Evolutionary conservation across 2,329 filamentous ascomycete genomes (phyloP).

Genomic region (Hysterium pulicare): DNA sequence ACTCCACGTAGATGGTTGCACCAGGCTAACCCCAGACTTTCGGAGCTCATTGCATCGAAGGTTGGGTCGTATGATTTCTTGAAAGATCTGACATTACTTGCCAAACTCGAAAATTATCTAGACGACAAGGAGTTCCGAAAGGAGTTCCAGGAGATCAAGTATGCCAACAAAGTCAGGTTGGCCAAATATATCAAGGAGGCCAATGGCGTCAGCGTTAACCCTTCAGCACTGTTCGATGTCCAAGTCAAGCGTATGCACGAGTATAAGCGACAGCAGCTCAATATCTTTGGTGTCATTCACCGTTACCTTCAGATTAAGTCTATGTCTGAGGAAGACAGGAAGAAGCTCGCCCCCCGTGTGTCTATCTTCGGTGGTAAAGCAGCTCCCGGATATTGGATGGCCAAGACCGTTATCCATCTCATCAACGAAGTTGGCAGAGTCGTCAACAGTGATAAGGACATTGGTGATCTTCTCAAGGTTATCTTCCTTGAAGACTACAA

Average conservation of each 20-base stretch:
- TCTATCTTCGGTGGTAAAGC: conserved; percentile 98
- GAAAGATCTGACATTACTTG: conserved; percentile 82
- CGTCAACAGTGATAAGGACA: conserved; percentile 87
- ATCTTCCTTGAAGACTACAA: conserved; percentile 99
- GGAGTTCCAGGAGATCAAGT: conserved; percentile 96
- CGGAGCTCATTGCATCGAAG: conserved; percentile 88
- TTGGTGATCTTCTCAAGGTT: conserved; percentile 93
- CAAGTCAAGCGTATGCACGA: conserved; percentile 99
- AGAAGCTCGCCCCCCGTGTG: conserved; percentile 83
- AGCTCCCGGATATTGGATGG: conserved; percentile 99
- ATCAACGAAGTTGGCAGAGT: conserved; percentile 88
- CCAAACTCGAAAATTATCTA: conserved; percentile 77
- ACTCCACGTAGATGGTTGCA: conserved; percentile 95
- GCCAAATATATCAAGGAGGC: conserved; percentile 86
- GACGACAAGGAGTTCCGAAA: conserved; percentile 88
- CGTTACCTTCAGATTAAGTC: conserved; percentile 87
- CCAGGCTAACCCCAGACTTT: conserved; percentile 91
- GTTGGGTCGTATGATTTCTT: conserved; percentile 79
- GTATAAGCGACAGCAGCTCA: conserved; percentile 98
- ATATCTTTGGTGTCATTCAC: conserved; percentile 97
- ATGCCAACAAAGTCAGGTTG: conserved; percentile 87
- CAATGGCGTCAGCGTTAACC: conserved; percentile 79
- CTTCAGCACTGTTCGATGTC: conserved; percentile 85
- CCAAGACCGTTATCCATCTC: conserved; percentile 96
- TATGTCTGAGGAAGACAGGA: conserved; percentile 76